Evolutionary conservation across 2,329 filamentous ascomycete genomes (phyloP).

Genomic region (Mycosphaerelloides madeirae): DNA sequence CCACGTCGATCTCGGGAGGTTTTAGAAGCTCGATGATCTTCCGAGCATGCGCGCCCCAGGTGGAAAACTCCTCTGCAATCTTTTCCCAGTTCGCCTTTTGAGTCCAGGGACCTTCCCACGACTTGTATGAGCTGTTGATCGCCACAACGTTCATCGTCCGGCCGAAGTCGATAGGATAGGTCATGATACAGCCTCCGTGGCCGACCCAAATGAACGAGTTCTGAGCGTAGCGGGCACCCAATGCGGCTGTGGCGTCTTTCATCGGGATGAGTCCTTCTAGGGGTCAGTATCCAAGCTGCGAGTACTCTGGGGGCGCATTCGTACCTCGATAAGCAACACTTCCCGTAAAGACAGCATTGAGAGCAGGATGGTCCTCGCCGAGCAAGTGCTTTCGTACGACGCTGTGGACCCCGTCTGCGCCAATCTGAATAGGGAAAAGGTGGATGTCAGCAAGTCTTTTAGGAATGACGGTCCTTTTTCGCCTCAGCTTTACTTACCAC

Average conservation of each 20-base stretch:
- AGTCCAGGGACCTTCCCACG: slow-evolving; percentile 14
- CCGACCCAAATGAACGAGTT: slow-evolving; percentile 37
- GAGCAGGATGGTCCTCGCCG: slow-evolving; percentile 35
- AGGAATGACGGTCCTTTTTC: too few species aligned
- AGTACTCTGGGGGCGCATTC: too few species aligned
- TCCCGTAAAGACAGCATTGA: slow-evolving; percentile 48
- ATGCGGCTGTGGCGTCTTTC: slow-evolving; percentile 20
- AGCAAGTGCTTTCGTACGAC: slow-evolving; percentile 30
- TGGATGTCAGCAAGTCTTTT: too few species aligned
- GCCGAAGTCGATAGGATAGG: slow-evolving; percentile 55
- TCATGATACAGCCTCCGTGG: slow-evolving; percentile 52
- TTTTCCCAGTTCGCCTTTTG: slow-evolving; percentile 7
- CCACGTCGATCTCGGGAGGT: slow-evolving; percentile 7
- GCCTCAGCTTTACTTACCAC: too few species aligned
- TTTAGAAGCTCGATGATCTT: slow-evolving; percentile 3
- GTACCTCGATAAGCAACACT: slow-evolving; percentile 58
- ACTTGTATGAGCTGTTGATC: slow-evolving; percentile 36
- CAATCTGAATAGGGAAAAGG: slow-evolving; percentile 10
- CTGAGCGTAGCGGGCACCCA: slow-evolving; percentile 16
- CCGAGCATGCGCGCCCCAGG: slow-evolving; percentile 22
- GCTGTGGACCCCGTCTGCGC: slow-evolving; percentile 47
- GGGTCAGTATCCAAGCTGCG: too few species aligned
- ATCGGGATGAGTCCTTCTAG: slow-evolving; percentile 57
- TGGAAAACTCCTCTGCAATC: slow-evolving; percentile 1
- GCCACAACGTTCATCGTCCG: slow-evolving; percentile 53